Base-by-base conservation (phyloP, 208 protist genomes). In the Leishmania lainsoni region DNA sequence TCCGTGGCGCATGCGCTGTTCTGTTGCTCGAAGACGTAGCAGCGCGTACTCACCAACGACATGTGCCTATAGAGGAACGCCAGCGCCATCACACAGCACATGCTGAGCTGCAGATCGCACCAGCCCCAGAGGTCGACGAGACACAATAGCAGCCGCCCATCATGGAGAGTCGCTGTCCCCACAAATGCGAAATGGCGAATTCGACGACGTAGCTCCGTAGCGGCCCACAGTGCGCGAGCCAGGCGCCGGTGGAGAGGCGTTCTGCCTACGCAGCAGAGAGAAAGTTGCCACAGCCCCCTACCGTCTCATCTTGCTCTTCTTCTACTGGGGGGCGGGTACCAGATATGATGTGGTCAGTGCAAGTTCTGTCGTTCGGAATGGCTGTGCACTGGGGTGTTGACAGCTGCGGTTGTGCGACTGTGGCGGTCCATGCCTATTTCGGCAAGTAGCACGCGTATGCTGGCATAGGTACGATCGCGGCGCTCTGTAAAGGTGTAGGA, bases 61-160 rank as follows among this genome's bases (percentile, higher is more conserved):
- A 54, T 54, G 51, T 54, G 51, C 48, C 87, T 1, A 39, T 39
- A 39, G 35, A 39, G 35, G 35, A 39, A 39, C 35, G 35, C 35
- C 35, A 39, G 35, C 35, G 35, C 35, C 35, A 39, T 39, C 35
- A 39, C 35, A 39, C 35, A 39, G 35, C 35, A 39, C 35, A 39
- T 39, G 35, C 35, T 39, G 35, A 39, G 35, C 35, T 39, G 35
- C 35, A 39, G 35, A 39, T 39, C 35, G 2, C 35, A 39, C 0
- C 87, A 88, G 49, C 78, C 39, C 42, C 81, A 79, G 5, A 91
- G 51, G 72, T 91, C 84, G 29, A 78, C 80, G 12, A 87, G 79
- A 0, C 81, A 85, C 59, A 91, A 69, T 22, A 87, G 61, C 14
- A 86, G 29, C 0, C 32, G 65, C 65, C 65, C 65, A 45, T 48